phyloP scores from a whole-genome alignment of 352 stramenopile genomes.

The Phytophthora megakarya region DNA sequence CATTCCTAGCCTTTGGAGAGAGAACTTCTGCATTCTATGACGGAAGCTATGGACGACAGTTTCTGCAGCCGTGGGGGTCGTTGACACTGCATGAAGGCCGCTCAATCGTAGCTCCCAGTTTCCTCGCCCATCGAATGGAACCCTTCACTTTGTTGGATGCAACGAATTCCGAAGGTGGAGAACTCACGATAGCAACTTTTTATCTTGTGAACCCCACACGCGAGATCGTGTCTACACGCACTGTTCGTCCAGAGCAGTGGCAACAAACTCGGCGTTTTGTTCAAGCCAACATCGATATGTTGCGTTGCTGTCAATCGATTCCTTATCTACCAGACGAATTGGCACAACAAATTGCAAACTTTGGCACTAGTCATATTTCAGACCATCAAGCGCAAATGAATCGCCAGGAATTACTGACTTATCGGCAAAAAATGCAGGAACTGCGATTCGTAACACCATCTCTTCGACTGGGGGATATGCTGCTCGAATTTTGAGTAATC shows the following conservation, averaged over 20 bases:
- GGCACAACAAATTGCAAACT: constrained; percentile 6
- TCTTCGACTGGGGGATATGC: constrained; percentile 10
- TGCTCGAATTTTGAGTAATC: not conserved
- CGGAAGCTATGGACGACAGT: constrained; percentile 14
- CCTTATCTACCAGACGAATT: constrained; percentile 14
- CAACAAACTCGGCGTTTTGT: constrained; percentile 24
- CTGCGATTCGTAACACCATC: constrained; percentile 24
- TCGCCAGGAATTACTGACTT: constrained; percentile 1
- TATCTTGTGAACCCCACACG: constrained; percentile 21
- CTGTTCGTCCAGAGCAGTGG: constrained; percentile 15
- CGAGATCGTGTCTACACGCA: constrained; percentile 14
- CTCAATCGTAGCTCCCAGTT: constrained; percentile 15
- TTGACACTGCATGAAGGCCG: constrained; percentile 18
- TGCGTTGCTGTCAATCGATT: not conserved
- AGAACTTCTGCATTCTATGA: constrained; percentile 15
- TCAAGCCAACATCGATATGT: constrained; percentile 21
- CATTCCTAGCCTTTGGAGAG: constrained; percentile 23
- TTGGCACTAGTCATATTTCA: constrained; percentile 6
- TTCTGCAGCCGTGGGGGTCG: constrained; percentile 22
- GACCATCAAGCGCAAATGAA: constrained; percentile 8
- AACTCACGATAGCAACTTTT: constrained; percentile 21
- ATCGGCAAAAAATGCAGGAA: constrained; percentile 15
- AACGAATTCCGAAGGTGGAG: constrained; percentile 10
- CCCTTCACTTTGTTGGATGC: constrained; percentile 19
- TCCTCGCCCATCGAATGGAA: constrained; percentile 17